Percentiles rank a stretch among this genome's conserved stretches.
Conservation (phyloP, 768 basidiomycete genomes). For the Amyloporia xantha region DNA sequence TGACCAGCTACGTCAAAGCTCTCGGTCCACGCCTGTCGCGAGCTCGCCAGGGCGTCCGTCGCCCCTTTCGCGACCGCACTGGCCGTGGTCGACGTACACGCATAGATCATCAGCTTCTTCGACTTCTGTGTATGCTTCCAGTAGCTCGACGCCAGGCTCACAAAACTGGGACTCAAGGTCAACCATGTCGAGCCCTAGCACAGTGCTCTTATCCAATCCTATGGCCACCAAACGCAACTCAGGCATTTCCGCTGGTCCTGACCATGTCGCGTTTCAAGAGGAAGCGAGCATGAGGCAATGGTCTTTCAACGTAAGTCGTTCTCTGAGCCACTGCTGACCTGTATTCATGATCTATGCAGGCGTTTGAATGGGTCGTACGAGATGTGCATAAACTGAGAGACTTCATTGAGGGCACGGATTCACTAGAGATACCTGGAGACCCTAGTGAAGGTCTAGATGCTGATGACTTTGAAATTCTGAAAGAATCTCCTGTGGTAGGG, state of each 20-base stretch:
- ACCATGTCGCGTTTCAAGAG: conserved; percentile 17
- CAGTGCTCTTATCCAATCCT: conserved; percentile 15
- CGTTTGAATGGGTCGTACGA: conserved; percentile 66
- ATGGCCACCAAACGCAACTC: conserved; percentile 9
- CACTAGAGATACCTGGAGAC: conserved; percentile 9
- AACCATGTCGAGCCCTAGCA: conserved; percentile 17
- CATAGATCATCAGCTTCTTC: conserved; percentile 28
- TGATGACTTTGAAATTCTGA: conserved; percentile 53
- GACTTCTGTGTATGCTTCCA: conserved; percentile 21
- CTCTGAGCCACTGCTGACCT: neutral
- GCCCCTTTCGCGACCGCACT: conserved; percentile 48
- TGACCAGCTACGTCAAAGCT: neutral
- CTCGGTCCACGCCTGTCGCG: conserved; percentile 5
- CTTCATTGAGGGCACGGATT: conserved; percentile 38
- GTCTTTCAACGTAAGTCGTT: conserved; percentile 48
- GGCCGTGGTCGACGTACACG: conserved; percentile 46
- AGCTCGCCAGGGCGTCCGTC: conserved; percentile 34
- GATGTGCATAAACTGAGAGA: conserved; percentile 51
- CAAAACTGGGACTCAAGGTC: conserved; percentile 24
- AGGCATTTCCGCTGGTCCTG: conserved; percentile 8
- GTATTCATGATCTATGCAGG: conserved; percentile 30
- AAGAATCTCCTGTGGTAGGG: conserved; percentile 58
- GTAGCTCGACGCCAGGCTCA: conserved; percentile 15
- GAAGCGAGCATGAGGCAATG: conserved; percentile 54
- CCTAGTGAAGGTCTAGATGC: conserved; percentile 26